Conservation (phyloP, 306 rosid genomes). For the Albizia julibrissin region DNA sequence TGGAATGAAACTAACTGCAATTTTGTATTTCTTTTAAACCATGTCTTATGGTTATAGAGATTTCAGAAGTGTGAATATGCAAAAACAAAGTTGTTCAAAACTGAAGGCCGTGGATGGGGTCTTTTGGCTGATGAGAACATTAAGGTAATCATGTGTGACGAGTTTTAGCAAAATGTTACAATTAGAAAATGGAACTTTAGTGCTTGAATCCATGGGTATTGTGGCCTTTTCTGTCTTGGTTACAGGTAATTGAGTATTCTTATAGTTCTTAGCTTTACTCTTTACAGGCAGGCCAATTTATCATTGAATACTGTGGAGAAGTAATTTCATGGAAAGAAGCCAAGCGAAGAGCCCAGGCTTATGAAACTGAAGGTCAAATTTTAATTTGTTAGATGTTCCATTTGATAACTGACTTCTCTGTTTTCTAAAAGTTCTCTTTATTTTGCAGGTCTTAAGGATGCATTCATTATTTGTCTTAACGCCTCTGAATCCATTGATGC, state of each 20-base stretch:
- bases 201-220: constrained; percentile 11
- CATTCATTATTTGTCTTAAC: constrained; percentile 86
- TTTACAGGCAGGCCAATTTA: constrained; percentile 71
- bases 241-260: constrained; percentile 10
- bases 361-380: constrained; percentile 75
- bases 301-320: constrained; percentile 96
- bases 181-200: constrained; percentile 8
- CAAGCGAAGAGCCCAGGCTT: constrained; percentile 80
- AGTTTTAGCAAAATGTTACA: constrained; percentile 18
- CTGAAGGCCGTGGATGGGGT: constrained; percentile 96
- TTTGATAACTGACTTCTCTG: constrained; percentile 24
- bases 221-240: constrained; percentile 25
- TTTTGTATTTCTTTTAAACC: constrained; percentile 30
- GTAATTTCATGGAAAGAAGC: constrained; percentile 98
- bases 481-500: constrained; percentile 95
- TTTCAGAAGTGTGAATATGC: constrained; percentile 91
- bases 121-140: constrained; percentile 83
- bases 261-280: constrained; percentile 12
- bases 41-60: constrained; percentile 56
- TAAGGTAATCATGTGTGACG: constrained; percentile 55
- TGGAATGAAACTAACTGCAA: constrained; percentile 20
- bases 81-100: constrained; percentile 79
- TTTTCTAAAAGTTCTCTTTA: constrained; percentile 28
- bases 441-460: constrained; percentile 86
- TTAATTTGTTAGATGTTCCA: constrained; percentile 27